phyloP scores from a whole-genome alignment of 331 rosid genomes.

The Ulmus americana region DNA sequence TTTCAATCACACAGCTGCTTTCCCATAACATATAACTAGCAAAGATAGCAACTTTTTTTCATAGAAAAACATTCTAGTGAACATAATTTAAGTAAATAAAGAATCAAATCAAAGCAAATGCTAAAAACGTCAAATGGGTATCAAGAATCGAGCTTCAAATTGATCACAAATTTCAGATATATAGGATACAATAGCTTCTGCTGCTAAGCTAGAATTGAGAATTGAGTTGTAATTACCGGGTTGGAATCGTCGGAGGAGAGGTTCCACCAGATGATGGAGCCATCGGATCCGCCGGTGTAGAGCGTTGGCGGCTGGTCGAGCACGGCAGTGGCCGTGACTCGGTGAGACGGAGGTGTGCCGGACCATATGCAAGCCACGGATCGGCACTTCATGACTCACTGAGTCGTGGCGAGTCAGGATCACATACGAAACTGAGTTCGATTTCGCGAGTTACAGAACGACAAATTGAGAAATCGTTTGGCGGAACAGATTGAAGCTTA shows the following conservation, averaged over 20 bases:
- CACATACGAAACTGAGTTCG: slow-evolving; percentile 1
- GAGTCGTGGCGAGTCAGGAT: slow-evolving; percentile 15
- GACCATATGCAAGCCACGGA: slow-evolving; percentile 89
- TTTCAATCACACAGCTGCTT: neutral
- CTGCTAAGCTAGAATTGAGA: neutral
- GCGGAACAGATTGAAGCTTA: neutral
- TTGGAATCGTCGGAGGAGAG: slow-evolving; percentile 38
- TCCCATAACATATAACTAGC: neutral
- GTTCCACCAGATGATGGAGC: slow-evolving; percentile 93
- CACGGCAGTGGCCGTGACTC: slow-evolving; percentile 60
- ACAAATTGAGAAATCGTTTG: neutral
- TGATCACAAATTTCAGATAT: neutral
- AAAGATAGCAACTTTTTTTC: neutral
- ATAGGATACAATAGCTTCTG: neutral
- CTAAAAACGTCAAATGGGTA: neutral
- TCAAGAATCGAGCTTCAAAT: neutral
- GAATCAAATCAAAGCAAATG: neutral
- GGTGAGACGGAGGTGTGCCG: slow-evolving; percentile 63
- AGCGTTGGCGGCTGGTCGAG: slow-evolving; percentile 53
- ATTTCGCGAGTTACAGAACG: neutral
- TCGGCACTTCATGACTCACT: slow-evolving; percentile 76
- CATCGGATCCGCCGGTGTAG: slow-evolving; percentile 95
- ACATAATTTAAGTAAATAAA: neutral
- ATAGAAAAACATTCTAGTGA: neutral
- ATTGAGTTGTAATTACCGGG: slow-evolving; percentile 46